These are phyloP conservation scores for Sugiyamaella marilandica DNA, from an alignment of 805 yeast species.

Conservation along the genomic window DNA sequence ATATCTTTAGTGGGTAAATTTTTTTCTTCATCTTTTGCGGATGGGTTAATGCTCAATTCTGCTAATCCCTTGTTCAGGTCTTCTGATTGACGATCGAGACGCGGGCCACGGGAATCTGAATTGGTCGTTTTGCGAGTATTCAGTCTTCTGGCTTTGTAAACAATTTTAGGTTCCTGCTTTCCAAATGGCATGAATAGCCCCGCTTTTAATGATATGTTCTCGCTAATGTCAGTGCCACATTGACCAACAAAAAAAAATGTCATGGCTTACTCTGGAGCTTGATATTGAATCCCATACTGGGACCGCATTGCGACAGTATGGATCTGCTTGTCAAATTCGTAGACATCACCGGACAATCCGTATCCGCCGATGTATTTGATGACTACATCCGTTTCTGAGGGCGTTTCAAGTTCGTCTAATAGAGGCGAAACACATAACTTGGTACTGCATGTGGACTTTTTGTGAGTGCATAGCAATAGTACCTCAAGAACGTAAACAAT, in stretches of 20 bases:
- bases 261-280: constrained; percentile 14
- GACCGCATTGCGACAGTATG: constrained; percentile 20
- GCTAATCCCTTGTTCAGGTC: too few relatives aligned
- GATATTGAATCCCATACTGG: constrained; percentile 20
- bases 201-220: constrained; percentile 14
- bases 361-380: constrained; percentile 20
- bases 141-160: not conserved
- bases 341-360: constrained; percentile 11
- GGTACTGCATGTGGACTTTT: not conserved
- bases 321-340: constrained; percentile 18
- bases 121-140: not conserved
- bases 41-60: too few relatives aligned
- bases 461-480: constrained; percentile 6
- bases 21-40: not conserved
- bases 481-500: constrained; percentile 28
- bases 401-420: constrained; percentile 4
- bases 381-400: constrained; percentile 7
- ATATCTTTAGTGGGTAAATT: not conserved
- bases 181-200: constrained; percentile 25
- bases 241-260: not conserved
- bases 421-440: not conserved
- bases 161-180: constrained; percentile 2
- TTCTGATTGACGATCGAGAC: not conserved
- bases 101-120: not conserved
- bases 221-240: constrained; percentile 4